Evolutionary conservation across 2,329 filamentous ascomycete genomes (phyloP), one percentile per base, ranked within the genome.

Genomic region (Aspergillus quadrilineatus): DNA sequence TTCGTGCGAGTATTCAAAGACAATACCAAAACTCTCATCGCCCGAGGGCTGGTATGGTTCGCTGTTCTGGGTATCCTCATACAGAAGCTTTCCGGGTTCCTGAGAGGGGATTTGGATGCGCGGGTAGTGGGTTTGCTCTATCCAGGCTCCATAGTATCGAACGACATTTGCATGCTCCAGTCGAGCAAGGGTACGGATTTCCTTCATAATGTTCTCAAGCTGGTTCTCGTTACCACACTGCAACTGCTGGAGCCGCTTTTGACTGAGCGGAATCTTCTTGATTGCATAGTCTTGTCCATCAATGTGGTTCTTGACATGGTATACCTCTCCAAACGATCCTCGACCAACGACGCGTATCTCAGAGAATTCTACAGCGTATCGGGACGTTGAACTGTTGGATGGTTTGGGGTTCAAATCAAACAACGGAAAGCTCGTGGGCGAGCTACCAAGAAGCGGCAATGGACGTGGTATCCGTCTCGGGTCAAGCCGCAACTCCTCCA

Each of bases 121-220:
- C 32, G 63, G 52, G 42, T 65, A 29, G 56, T 70, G 77, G 36
- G 63, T 68, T 51, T 75, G 72, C 63, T 89, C 86, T 12, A 87
- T 76, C 86, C 86, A 89, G 12, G 82, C 82, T 50, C 80, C 80
- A 65, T 84, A 84, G 63, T 89, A 89, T 26, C 85, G 79, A 36
- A 89, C 86, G 54, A 89, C 81, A 65, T 89, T 87, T 4, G 78
- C 78, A 68, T 89, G 86, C 45, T 88, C 82, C 14, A 88, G 74
- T 28, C 78, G 76, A 46, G 86, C 85, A 44, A 89, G 74, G 0
- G 84, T 85, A 47, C 84, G 78, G 7, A 88, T 80, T 69, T 88
- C 85, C 55, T 79, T 79, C 53, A 87, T 75, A 32, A 87, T 77
- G 49, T 72, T 76, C 63, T 85, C 82, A 42, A 86, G 70, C 58